Conservation (phyloP, 1,139 yeast species). For the Blastobotrys serpentis region DNA sequence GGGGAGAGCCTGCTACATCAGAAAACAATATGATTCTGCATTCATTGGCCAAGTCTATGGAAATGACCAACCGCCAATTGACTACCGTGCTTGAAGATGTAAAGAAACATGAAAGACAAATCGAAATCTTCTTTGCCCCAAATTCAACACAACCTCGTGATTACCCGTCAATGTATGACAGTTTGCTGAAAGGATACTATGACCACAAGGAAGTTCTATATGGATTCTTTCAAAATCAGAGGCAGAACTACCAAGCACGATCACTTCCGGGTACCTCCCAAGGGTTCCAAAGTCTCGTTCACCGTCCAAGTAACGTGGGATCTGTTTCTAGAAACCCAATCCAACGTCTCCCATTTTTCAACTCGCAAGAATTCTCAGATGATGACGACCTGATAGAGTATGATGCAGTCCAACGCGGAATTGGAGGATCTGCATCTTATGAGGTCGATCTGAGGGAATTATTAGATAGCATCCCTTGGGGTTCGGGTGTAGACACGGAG, state of each 20-base stretch:
- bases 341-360: neutral
- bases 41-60: constrained; percentile 8
- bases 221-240: neutral
- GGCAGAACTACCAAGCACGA: too few species aligned
- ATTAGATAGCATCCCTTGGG: constrained; percentile 5
- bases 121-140: neutral
- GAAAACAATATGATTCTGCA: constrained; percentile 7
- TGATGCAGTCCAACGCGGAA: too few species aligned
- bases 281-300: neutral
- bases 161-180: neutral
- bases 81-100: neutral
- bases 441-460: constrained; percentile 5
- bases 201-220: neutral
- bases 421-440: constrained; percentile 3
- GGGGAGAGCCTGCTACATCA: constrained; percentile 5
- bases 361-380: too few species aligned
- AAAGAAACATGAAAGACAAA: constrained; percentile 4
- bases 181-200: neutral
- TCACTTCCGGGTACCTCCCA: neutral
- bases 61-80: constrained; percentile 2
- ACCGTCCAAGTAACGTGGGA: neutral
- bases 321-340: neutral
- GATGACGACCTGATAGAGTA: too few species aligned
- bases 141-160: neutral
- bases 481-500: constrained; percentile 37